Conservation (phyloP, 495 filamentous ascomycete species). For the Podospora bellae-mahoneyi region DNA sequence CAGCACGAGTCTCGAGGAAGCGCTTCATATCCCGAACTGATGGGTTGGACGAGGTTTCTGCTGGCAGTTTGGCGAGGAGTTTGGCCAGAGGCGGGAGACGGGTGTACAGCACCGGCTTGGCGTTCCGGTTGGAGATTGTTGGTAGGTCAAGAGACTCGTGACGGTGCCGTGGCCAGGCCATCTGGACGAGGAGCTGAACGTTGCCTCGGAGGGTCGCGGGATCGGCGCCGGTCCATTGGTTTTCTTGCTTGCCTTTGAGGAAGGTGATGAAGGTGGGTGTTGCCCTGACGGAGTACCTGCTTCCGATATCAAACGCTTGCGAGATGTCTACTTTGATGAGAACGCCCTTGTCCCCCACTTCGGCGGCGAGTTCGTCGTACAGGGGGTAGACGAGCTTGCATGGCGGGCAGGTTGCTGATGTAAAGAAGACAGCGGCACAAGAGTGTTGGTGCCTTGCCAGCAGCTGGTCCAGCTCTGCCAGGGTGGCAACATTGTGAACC, state of each 20-base stretch:
- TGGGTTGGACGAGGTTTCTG: conserved; percentile 45
- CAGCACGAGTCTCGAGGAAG: conserved; percentile 59
- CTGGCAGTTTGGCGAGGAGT: conserved; percentile 70
- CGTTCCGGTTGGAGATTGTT: conserved; percentile 58
- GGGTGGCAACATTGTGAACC: conserved; percentile 37
- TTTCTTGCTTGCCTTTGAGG: conserved; percentile 67
- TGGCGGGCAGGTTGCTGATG: conserved; percentile 78
- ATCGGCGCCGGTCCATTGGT: conserved; percentile 78
- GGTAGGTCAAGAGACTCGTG: conserved; percentile 69
- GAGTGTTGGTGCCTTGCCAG: conserved; percentile 57
- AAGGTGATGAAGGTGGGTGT: conserved; percentile 94
- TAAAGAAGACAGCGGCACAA: conserved; percentile 89
- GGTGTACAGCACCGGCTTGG: conserved; percentile 66
- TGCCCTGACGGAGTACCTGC: conserved; percentile 63
- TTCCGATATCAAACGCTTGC: conserved; percentile 60
- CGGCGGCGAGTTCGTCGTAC: conserved; percentile 75
- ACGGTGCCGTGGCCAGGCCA: conserved; percentile 74
- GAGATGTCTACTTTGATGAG: conserved; percentile 84
- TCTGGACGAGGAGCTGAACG: conserved; percentile 67
- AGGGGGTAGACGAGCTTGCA: conserved; percentile 81
- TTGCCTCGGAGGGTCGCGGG: conserved; percentile 64
- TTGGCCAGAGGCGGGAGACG: conserved; percentile 84
- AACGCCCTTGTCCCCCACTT: conserved; percentile 63
- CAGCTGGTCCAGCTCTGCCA: conserved; percentile 58
- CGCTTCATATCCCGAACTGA: conserved; percentile 56